Base-by-base conservation (phyloP, 2,329 filamentous ascomycete species). In the Paramyrothecium roridum region DNA sequence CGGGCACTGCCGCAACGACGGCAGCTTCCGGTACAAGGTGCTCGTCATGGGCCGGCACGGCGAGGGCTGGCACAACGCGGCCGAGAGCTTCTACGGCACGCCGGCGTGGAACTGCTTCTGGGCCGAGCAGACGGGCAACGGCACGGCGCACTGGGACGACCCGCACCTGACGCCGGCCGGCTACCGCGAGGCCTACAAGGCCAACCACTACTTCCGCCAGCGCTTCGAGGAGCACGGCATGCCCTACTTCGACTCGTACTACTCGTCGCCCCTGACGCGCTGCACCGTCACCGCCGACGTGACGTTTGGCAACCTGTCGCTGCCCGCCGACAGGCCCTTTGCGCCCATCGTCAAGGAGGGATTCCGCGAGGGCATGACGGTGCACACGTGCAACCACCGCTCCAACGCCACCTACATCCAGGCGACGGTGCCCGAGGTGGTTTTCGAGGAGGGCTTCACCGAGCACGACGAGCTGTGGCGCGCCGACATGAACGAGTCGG, bases 101-200 rank as follows among this genome's bases (percentile, higher is more conserved):
- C 80, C 83, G 2, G 83, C 82, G 3, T 90, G 87, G 87, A 86
- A 90, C 66, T 83, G 84, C 68, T 88, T 89, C 73, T 90, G 85
- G 85, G 79, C 82, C 4, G 76, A 82, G 57, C 76, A 80, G 2
- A 80, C 87, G 37, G 87, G 87, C 59, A 88, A 90, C 63, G 79
- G 74, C 48, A 88, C 85, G 2, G 72, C 76, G 2, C 73, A 72
- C 26, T 90, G 87, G 87, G 76, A 80, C 3, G 87, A 90, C 61
- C 77, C 88, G 1, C 75, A 80, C 13, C 76, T 90, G 47, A 89
- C 86, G 0, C 67, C 74, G 1, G 73, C 71, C 1, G 88, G 88
- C 6, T 65, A 80, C 21, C 65, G 69, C 2, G 84, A 90, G 68
- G 84, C 86, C 3, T 65, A 73, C 52, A 79, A 78, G 54, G 85